phyloP scores from a whole-genome alignment of 305 asterid genomes.

The Stenogyne calaminthoides region DNA sequence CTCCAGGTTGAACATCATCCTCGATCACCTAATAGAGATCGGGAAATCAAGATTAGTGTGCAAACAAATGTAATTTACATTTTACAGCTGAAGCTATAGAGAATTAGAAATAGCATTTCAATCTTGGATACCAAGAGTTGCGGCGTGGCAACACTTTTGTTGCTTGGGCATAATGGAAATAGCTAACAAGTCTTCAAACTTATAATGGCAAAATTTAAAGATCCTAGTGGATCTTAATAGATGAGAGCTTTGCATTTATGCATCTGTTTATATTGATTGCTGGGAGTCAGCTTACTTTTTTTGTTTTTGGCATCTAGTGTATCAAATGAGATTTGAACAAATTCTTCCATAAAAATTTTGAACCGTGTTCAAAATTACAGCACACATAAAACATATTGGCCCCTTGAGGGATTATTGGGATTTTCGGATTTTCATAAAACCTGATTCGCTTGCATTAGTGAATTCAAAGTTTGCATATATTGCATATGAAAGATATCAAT shows the following conservation, averaged over 20 bases:
- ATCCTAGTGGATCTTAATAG: slow-evolving; percentile 13
- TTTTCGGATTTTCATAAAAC: not conserved
- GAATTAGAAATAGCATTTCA: slow-evolving; percentile 4
- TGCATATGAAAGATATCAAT: slow-evolving; percentile 1
- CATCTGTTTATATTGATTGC: not conserved
- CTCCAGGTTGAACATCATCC: slow-evolving; percentile 89
- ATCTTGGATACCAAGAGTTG: slow-evolving; percentile 10
- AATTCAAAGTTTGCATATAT: not conserved
- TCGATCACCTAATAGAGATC: slow-evolving; percentile 67
- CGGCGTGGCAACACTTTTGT: slow-evolving; percentile 2
- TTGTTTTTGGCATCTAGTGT: not conserved
- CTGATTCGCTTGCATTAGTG: slow-evolving; percentile 8
- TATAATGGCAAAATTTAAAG: slow-evolving; percentile 14
- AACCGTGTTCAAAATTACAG: not conserved
- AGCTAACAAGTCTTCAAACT: slow-evolving; percentile 3
- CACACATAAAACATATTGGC: slow-evolving; percentile 3
- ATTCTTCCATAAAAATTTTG: not conserved
- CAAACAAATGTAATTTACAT: slow-evolving; percentile 10
- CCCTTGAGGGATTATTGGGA: not conserved
- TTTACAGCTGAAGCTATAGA: slow-evolving; percentile 23
- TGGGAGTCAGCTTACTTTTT: not conserved
- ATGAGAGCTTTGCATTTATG: slow-evolving; percentile 15
- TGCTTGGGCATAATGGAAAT: slow-evolving; percentile 4
- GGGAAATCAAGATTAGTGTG: slow-evolving; percentile 8
- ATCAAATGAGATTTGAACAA: not conserved